Percentiles rank a stretch among this genome's conserved stretches.
phyloP scores from a whole-genome alignment of 2,329 filamentous ascomycete genomes.

The Aspergillus candidus region DNA sequence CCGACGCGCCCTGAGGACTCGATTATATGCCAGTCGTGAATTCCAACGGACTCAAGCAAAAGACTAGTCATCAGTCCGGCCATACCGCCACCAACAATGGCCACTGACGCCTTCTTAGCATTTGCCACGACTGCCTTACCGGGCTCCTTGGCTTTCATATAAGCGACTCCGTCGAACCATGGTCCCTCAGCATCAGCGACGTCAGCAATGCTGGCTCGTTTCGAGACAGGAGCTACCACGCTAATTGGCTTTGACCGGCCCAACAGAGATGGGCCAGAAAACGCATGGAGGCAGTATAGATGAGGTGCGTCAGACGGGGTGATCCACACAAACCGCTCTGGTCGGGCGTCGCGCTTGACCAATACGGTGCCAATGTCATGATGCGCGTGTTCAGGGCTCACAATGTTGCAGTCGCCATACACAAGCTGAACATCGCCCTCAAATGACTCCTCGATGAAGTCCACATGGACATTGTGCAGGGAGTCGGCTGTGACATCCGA shows the following conservation, averaged over 20 bases:
- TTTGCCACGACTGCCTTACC: conserved; percentile 20
- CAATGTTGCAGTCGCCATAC: conserved; percentile 42
- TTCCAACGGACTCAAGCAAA: conserved; percentile 40
- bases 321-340: conserved; percentile 41
- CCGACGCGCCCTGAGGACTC: conserved; percentile 40
- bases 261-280: conserved; percentile 18
- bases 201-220: conserved; percentile 25
- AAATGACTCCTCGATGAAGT: conserved; percentile 34
- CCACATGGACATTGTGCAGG: conserved; percentile 47
- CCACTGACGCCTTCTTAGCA: conserved; percentile 27
- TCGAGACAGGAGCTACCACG: conserved; percentile 11
- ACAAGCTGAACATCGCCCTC: conserved; percentile 42
- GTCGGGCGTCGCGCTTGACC: conserved; percentile 32
- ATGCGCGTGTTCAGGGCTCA: conserved; percentile 31
- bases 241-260: conserved; percentile 20
- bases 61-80: conserved; percentile 34
- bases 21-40: conserved; percentile 42
- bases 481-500: conserved; percentile 33
- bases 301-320: conserved; percentile 26
- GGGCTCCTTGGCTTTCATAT: conserved; percentile 28
- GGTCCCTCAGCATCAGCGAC: conserved; percentile 33
- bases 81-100: conserved; percentile 37
- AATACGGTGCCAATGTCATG: conserved; percentile 41
- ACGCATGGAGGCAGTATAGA: conserved; percentile 31
- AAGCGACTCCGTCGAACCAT: conserved; percentile 38